Percentiles rank a stretch among this genome's conserved stretches.
Conservation (phyloP, 192 early-diverging fungal species). For the Helicostylum pulchrum region DNA sequence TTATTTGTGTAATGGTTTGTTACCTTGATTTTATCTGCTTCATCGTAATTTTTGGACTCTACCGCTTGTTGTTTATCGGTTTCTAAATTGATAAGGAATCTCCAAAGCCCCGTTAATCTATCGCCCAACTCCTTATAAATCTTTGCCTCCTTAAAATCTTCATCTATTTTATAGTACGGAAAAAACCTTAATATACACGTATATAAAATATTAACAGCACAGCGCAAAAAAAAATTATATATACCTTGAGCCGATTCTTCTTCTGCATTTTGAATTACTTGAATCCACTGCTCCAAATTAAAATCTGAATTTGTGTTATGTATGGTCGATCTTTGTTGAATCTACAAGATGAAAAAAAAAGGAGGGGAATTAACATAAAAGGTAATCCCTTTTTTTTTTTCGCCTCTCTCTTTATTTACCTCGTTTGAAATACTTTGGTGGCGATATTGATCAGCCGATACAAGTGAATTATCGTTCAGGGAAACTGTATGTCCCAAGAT, state of each 20-base stretch:
- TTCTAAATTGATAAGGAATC: slow-evolving; percentile 32
- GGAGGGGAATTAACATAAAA: no score
- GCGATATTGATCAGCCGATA: slow-evolving; percentile 3
- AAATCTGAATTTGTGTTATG: background rate
- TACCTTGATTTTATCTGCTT: slow-evolving; percentile 65
- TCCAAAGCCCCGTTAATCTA: background rate
- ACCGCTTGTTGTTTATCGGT: slow-evolving; percentile 54
- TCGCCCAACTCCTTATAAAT: slow-evolving; percentile 41
- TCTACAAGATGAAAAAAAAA: no score
- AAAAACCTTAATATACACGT: no score
- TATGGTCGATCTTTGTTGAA: no score
- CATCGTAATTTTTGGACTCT: slow-evolving; percentile 66
- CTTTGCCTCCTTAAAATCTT: slow-evolving; percentile 61
- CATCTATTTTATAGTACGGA: slow-evolving; percentile 33
- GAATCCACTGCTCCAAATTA: slow-evolving; percentile 25
- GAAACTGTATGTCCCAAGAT: slow-evolving; percentile 7
- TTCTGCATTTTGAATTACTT: slow-evolving; percentile 42
- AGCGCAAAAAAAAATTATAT: background rate
- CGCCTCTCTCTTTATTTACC: no score
- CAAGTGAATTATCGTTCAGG: background rate
- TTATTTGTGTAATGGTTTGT: background rate
- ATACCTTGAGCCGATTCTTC: slow-evolving; percentile 52
- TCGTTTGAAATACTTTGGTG: background rate
- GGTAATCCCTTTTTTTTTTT: no score
- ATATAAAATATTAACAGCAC: no score